Evolutionary conservation across 139 green algal genomes (phyloP), one percentile per base, ranked within the genome.

Genomic region (Auxenochlorella protothecoides): DNA sequence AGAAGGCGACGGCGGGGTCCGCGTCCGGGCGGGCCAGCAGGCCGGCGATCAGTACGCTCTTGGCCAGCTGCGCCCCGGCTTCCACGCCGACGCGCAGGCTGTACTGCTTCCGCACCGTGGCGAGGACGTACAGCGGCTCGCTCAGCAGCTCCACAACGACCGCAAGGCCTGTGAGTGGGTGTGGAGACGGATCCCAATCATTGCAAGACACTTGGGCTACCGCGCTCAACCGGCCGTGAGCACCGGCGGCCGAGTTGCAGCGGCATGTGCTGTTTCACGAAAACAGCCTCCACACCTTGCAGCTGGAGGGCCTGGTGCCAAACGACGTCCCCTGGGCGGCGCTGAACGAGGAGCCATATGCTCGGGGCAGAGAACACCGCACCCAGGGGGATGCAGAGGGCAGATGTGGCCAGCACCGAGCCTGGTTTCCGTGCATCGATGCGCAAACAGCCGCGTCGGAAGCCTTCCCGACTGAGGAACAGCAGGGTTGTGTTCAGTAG

Each of bases 401-500:
- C 15, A 0, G 74, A 70, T 51, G 70, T 70, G 16, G 27, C 55
- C 54, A 84, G 59, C 54, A 80, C 16, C 14, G 71, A 55, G 8
- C 5, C 13, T 4, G 69, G 27, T 44, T 44, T 44, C 27, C 27
- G 27, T 44, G 27, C 27, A 53, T 70, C 56, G 10, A 89, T 73
- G 7, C 90, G 81, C 59, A 96, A 74, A 68, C 91, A 96, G 5
- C 86, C 92, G 5, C 92, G 69, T 0, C 92, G 80, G 52, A 97
- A 87, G 53, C 91, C 91, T 64, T 97, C 91, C 3, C 92, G 79
- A 68, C 85, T 93, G 2, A 97, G 74, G 62, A 94, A 86, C 15
- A 97, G 74, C 63, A 96, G 92, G 53, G 83, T 88, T 59, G 92
- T 92, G 65, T 89, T 97, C 66, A 97, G 81, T 2, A 97, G 81